Evolutionary conservation across 2,329 filamentous ascomycete species (phyloP), one percentile per base, ranked within the genome.

Genomic region (Cladosporium sp.): DNA sequence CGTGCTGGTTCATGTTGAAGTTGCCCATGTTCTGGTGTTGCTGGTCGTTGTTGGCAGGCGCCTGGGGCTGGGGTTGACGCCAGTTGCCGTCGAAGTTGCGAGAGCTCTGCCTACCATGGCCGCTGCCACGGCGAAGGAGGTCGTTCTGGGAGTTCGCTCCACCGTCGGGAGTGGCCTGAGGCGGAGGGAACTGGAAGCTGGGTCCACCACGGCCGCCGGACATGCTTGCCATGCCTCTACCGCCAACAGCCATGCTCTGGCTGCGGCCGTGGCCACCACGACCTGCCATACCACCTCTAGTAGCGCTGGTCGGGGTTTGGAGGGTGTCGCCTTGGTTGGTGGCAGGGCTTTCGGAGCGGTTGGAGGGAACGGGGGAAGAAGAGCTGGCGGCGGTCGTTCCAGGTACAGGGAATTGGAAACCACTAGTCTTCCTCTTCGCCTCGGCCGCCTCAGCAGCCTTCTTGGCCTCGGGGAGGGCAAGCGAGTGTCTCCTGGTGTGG

Each of bases 81-180:
- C 95, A 99, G 80, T 99, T 99, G 74, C 93, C 90, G 72, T 99
- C 95, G 75, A 98, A 98, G 80, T 98, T 99, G 69, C 95, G 89
- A 28, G 95, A 99, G 12, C 87, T 87, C 36, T 89, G 90, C 68
- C 95, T 88, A 69, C 87, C 89, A 77, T 99, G 95, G 65, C 92
- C 90, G 73, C 90, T 91, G 72, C 90, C 89, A 72, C 92, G 91
- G 68, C 92, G 90, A 72, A 88, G 85, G 76, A 93, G 91, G 71
- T 95, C 92, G 15, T 81, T 75, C 69, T 81, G 79, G 67, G 75
- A 77, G 65, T 75, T 77, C 66, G 80, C 78, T 71, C 82, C 83
- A 55, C 81, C 78, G 65, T 90, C 84, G 69, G 82, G 83, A 21
- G 81, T 83, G 59, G 83, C 77, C 64, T 75, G 75, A 21, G 71